Evolutionary conservation across 768 basidiomycete genomes (phyloP), one percentile per base, ranked within the genome.

Genomic region (Pulveroboletus sp.): DNA sequence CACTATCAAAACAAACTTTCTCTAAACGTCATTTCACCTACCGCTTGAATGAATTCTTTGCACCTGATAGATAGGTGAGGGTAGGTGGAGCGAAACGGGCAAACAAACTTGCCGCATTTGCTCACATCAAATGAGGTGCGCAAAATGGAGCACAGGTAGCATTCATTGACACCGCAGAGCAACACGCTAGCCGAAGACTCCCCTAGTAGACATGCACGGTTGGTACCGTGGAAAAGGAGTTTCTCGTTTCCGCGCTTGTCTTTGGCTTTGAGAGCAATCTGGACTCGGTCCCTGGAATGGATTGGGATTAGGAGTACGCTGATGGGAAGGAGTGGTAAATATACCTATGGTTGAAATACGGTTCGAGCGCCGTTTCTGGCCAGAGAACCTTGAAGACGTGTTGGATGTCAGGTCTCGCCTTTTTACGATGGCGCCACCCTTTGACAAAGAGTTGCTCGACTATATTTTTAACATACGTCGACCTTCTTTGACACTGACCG

Each of bases 141-240:
- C 42, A 86, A 66, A 24, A 86, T 75, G 27, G 69, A 69, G 55
- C 84, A 86, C 24, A 86, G 62, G 52, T 68, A 72, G 45, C 84
- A 86, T 47, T 73, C 71, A 11, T 75, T 58, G 8, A 78, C 65
- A 41, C 60, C 55, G 53, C 84, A 86, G 13, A 78, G 70, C n/a
- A 73, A 65, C 21, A 74, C 65, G 33, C 76, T 71, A 39, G 63
- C 67, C 8, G 60, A 62, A 18, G 74, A 75, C 43, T 86, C 84
- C n/a, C 73, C 84, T 8, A 86, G 54, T 4, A 73, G 61, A 57
- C 84, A 86, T 8, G 65, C 69, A 44, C 82, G 74, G 46, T 74
- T 78, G 13, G 82, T 86, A n/a, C 84, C 84, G 63, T 86, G 84
- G 58, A 84, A 86, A 26, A 84, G 72, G 2, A 83, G 66, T 54